These are phyloP conservation scores for Apiospora sp. DNA, from an alignment of 2,329 filamentous ascomycete genomes.

Conservation along the genomic window DNA sequence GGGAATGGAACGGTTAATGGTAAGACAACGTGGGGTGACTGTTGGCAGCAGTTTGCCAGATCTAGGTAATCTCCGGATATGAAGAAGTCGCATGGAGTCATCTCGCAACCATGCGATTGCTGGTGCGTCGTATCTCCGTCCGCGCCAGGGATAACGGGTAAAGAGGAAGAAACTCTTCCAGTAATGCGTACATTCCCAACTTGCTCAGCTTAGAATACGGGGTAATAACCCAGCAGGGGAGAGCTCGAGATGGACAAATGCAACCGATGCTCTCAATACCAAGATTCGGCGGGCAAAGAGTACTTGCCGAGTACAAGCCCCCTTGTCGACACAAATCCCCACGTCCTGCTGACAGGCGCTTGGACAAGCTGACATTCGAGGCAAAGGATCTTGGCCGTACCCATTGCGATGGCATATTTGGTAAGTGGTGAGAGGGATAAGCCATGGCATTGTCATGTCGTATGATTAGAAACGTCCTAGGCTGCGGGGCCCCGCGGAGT, in stretches of 20 bases:
- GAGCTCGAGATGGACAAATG: background rate
- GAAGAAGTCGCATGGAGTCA: background rate
- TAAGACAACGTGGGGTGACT: conserved; percentile 5
- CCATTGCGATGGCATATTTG: background rate
- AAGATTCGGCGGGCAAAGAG: background rate
- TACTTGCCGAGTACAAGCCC: background rate
- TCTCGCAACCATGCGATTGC: background rate
- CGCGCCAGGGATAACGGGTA: background rate
- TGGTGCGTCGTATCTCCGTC: background rate
- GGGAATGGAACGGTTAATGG: background rate
- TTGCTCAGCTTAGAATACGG: background rate
- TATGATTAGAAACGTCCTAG: conserved; percentile 4
- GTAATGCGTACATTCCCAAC: background rate
- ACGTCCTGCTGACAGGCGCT: background rate
- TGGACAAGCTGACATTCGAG: background rate
- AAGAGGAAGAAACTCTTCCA: background rate
- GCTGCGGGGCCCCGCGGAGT: conserved; percentile 15
- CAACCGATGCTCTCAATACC: no score
- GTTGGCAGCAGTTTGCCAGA: background rate
- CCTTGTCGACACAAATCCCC: background rate
- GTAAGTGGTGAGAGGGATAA: background rate
- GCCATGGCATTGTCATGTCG: conserved; percentile 16
- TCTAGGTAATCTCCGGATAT: background rate
- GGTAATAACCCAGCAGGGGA: background rate
- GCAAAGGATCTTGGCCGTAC: background rate